Conservation (phyloP, 2,329 filamentous ascomycete species). For the Chaetomium sp. region DNA sequence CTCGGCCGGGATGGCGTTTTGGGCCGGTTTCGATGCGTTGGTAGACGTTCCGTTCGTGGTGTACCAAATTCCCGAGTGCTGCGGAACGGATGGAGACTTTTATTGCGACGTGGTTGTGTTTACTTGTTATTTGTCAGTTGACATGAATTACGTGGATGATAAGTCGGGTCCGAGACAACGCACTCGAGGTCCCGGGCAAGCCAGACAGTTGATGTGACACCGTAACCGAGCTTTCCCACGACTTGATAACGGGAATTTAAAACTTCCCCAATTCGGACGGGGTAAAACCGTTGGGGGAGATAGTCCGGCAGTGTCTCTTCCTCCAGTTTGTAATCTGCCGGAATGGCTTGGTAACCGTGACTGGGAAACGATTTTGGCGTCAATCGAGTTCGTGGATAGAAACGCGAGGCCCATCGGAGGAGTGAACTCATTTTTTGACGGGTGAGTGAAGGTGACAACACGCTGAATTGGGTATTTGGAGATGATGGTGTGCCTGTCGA, state of each 20-base stretch:
- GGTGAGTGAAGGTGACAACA: too few relatives aligned
- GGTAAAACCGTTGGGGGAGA: constrained; percentile 15
- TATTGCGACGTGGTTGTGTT: constrained; percentile 29
- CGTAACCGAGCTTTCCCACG: constrained; percentile 23
- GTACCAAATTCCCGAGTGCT: constrained; percentile 23
- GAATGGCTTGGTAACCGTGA: background rate
- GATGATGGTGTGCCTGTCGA: too few relatives aligned
- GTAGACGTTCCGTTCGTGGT: constrained; percentile 38
- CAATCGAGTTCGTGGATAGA: too few relatives aligned
- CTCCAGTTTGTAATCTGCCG: constrained; percentile 10
- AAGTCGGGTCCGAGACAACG: too few relatives aligned
- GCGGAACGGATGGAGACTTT: constrained; percentile 28
- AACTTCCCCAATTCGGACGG: constrained; percentile 20
- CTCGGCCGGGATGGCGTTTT: constrained; percentile 28
- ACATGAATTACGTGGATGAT: too few relatives aligned
- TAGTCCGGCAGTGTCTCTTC: constrained; percentile 21
- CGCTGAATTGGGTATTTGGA: too few relatives aligned
- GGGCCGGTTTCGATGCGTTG: constrained; percentile 28
- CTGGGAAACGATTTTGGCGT: too few relatives aligned
- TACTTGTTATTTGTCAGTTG: constrained; percentile 9
- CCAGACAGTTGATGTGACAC: constrained; percentile 22
- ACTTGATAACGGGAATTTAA: constrained; percentile 20
- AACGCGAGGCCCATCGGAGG: too few relatives aligned
- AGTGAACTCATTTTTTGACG: too few relatives aligned
- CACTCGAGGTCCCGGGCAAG: constrained; percentile 20